phyloP scores from a whole-genome alignment of 164 flowering plant genomes.

The Kingdonia uniflora region DNA sequence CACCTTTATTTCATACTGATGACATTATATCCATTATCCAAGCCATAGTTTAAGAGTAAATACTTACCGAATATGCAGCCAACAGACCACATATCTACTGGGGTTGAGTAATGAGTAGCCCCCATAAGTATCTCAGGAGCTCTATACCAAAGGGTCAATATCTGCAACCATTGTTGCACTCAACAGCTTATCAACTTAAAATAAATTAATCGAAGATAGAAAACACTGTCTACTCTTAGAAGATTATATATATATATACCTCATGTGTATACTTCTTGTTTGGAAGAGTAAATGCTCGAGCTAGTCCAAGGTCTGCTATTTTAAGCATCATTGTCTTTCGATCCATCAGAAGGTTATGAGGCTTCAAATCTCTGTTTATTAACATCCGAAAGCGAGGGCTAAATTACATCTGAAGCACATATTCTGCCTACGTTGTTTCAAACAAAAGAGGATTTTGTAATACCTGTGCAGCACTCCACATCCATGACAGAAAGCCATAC shows the following conservation, averaged over 20 bases:
- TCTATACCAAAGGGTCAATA: slow-evolving; percentile 48
- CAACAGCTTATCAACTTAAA: too few relatives aligned
- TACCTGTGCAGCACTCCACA: slow-evolving; percentile 89
- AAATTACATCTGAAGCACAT: too few relatives aligned
- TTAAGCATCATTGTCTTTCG: slow-evolving; percentile 64
- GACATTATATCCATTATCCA: too few relatives aligned
- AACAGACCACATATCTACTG: slow-evolving; percentile 92
- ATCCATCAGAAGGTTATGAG: slow-evolving; percentile 94
- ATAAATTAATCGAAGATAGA: too few relatives aligned
- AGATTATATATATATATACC: slow-evolving; percentile 42
- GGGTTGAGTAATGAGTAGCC: slow-evolving; percentile 38
- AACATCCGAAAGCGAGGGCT: neutral
- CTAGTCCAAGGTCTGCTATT: slow-evolving; percentile 91
- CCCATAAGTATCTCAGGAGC: slow-evolving; percentile 33
- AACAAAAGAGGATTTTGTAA: too few relatives aligned
- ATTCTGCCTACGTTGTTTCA: too few relatives aligned
- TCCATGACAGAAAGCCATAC: slow-evolving; percentile 87
- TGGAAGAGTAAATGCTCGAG: slow-evolving; percentile 73
- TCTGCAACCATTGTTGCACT: slow-evolving; percentile 25
- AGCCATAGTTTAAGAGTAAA: too few relatives aligned
- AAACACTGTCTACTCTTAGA: too few relatives aligned
- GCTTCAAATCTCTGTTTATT: slow-evolving; percentile 70
- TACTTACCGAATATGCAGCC: slow-evolving; percentile 81
- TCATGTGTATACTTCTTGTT: slow-evolving; percentile 92
- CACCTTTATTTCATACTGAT: too few relatives aligned